Evolutionary conservation across 1,284 basidiomycete species (phyloP).

Genomic region (Coniferiporia weirii): DNA sequence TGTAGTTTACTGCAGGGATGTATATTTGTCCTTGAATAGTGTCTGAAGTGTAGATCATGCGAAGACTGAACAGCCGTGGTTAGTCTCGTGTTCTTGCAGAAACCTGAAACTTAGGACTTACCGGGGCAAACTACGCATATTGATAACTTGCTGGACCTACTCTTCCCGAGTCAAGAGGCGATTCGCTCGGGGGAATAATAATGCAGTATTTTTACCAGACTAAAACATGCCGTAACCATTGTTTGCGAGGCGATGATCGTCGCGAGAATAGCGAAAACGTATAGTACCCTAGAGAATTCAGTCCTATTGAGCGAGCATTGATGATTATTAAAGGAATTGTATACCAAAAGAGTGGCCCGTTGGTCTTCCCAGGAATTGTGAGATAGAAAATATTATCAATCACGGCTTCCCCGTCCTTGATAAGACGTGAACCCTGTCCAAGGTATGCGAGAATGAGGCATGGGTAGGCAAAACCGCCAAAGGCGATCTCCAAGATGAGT

Average conservation of each 20-base stretch:
- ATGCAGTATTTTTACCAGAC: slow-evolving; percentile 29
- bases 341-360: slow-evolving; percentile 53
- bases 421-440: slow-evolving; percentile 62
- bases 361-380: slow-evolving; percentile 51
- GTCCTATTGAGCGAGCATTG: not conserved
- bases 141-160: slow-evolving; percentile 53
- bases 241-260: slow-evolving; percentile 63
- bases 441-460: slow-evolving; percentile 60
- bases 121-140: slow-evolving; percentile 52
- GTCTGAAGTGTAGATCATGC: slow-evolving; percentile 56
- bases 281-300: slow-evolving; percentile 44
- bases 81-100: not conserved
- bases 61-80: slow-evolving; percentile 29
- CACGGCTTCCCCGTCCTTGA: slow-evolving; percentile 43
- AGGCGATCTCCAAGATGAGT: slow-evolving; percentile 34
- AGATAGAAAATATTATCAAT: slow-evolving; percentile 57
- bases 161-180: not conserved
- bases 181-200: slow-evolving; percentile 6
- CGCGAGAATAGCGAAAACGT: slow-evolving; percentile 56
- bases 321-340: not conserved
- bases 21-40: slow-evolving; percentile 60
- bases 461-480: slow-evolving; percentile 51
- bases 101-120: slow-evolving; percentile 18
- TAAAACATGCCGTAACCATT: slow-evolving; percentile 67
- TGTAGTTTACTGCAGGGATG: slow-evolving; percentile 55